phyloP scores from a whole-genome alignment of 1,139 yeast species.

The Geotrichum aggregatum region DNA sequence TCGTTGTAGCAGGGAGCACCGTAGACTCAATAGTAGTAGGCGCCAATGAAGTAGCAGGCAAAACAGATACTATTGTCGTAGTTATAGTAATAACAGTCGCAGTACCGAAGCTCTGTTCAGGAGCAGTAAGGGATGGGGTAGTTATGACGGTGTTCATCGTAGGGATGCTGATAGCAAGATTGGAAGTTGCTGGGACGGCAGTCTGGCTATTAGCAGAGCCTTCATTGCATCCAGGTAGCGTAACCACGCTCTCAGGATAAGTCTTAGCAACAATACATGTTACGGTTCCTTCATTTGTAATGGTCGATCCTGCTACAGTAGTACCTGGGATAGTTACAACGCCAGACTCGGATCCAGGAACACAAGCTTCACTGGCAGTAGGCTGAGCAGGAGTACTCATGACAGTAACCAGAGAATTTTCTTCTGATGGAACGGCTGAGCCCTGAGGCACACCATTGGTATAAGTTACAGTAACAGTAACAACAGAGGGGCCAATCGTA shows the following conservation, averaged over 20 bases:
- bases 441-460: constrained; percentile 15
- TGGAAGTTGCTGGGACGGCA: constrained; percentile 19
- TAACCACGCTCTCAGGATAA: constrained; percentile 16
- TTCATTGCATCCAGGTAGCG: constrained; percentile 22
- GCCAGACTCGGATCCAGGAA: constrained; percentile 18
- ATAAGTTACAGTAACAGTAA: constrained; percentile 23
- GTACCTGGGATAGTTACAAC: constrained; percentile 17
- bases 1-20: constrained; percentile 9
- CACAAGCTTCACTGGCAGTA: constrained; percentile 3
- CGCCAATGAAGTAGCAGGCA: constrained; percentile 4
- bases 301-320: constrained; percentile 20
- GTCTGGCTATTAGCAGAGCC: no score
- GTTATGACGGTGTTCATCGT: no score
- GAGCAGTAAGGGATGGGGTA: background rate
- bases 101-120: constrained; percentile 2
- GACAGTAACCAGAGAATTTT: no score
- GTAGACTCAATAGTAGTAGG: constrained; percentile 11
- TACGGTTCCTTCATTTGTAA: constrained; percentile 1
- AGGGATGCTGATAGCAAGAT: constrained; percentile 23
- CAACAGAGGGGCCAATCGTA: constrained; percentile 20
- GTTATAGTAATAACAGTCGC: constrained; percentile 8
- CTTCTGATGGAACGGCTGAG: constrained; percentile 6
- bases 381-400: constrained; percentile 4
- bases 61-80: constrained; percentile 5
- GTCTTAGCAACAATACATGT: background rate